A percentile compares a stretch with the other conserved stretches of the same genome.
These are phyloP conservation scores for Ceratobasidium sp. DNA, from an alignment of 1,284 basidiomycete genomes.

Conservation along the genomic window DNA sequence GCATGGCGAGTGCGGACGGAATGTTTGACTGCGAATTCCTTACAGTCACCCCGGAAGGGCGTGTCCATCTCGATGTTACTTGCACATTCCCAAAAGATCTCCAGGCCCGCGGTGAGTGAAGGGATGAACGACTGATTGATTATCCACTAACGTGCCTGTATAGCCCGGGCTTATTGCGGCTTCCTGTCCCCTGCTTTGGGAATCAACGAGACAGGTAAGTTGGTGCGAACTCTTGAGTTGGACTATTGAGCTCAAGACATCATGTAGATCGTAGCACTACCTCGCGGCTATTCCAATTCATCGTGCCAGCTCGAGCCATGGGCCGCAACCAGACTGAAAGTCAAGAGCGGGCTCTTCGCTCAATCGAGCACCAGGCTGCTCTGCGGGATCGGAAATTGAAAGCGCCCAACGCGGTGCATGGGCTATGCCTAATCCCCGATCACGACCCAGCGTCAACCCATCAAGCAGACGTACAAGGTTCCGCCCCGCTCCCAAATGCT, in stretches of 20 bases:
- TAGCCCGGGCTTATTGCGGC: not conserved
- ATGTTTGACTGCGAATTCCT: not conserved
- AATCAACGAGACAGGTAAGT: not conserved
- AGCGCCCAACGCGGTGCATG: too few relatives aligned
- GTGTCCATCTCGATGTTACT: not conserved
- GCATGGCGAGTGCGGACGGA: not conserved
- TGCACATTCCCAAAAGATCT: not conserved
- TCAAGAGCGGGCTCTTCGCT: not conserved
- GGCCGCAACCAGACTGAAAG: not conserved
- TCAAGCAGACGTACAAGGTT: too few relatives aligned
- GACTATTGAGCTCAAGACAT: too few relatives aligned
- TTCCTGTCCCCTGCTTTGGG: not conserved
- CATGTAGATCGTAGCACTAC: not conserved
- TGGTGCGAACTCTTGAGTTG: too few relatives aligned
- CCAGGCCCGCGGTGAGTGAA: not conserved
- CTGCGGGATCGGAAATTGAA: too few relatives aligned
- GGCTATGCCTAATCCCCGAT: too few relatives aligned
- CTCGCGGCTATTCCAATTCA: not conserved
- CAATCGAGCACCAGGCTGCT: not conserved
- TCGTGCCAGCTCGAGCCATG: not conserved
- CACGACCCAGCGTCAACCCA: too few relatives aligned
- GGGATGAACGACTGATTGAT: too few relatives aligned
- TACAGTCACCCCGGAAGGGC: not conserved
- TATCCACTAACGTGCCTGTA: not conserved
- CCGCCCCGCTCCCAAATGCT: too few relatives aligned